Evolutionary conservation across 179 eudicot genomes (phyloP), one percentile per base, ranked within the genome.

Genomic region (Nepenthes alata): DNA sequence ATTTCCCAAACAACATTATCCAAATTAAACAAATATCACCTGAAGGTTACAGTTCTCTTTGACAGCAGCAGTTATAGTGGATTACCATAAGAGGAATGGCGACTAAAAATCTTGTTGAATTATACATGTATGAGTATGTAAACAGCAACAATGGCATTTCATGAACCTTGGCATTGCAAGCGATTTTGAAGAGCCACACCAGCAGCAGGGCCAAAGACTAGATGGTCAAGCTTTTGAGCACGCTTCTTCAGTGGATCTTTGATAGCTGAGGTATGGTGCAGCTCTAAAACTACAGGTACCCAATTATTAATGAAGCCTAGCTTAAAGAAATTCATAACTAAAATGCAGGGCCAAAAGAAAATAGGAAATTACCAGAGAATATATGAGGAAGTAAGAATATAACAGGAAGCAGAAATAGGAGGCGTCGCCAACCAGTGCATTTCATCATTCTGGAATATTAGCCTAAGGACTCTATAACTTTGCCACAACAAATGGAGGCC

Each of bases 141-240:
- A 8, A 47, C 44, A 47, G 47, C 15, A 61, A 25, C 25, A 25
- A 25, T 14, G 16, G 37, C 60, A 64, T 41, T 2, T 12, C 37
- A 61, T 63, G 66, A 59, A 81, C 98, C 98, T 83, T 76, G 79
- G 73, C 96, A 91, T 55, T 91, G 98, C 72, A 91, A 78, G 51
- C 98, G 96, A 78, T 89, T 74, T 13, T 52, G 78, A 72, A 84
- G 75, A 57, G 95, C 95, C 72, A 86, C 85, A 41, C 98, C 98
- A 64, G 95, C 89, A 72, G 96, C 86, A 66, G 83, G 89, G 12
- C 96, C 98, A 61, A 82, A 78, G 49, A 91, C 81, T 57, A 91
- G 74, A 75, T 84, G 96, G 73, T 84, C 85, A 47, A 79, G 74
- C 47, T 74, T 69, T 56, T 58, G 12, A n/a, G n/a, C 55, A 16